Conservation (phyloP, 305 asterid genomes). For the Plantago lanceolata region DNA sequence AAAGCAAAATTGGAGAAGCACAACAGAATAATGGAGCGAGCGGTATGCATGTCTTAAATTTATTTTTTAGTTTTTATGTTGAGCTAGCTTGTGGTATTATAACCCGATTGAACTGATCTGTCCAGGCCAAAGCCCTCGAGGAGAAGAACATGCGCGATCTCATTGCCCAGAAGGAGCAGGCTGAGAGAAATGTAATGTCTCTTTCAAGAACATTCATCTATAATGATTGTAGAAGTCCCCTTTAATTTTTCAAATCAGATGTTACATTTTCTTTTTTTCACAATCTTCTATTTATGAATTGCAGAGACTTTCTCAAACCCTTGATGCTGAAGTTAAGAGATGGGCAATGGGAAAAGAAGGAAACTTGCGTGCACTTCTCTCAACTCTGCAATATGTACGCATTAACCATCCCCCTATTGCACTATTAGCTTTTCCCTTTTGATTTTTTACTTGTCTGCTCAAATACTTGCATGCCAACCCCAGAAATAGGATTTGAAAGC, state of each 20-base stretch:
- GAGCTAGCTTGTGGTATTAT: slow-evolving; percentile 17
- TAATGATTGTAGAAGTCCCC: slow-evolving; percentile 11
- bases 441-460: slow-evolving; percentile 5
- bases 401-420: background rate
- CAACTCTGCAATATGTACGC: slow-evolving; percentile 91
- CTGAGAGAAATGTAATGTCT: slow-evolving; percentile 74
- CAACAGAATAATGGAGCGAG: slow-evolving; percentile 95
- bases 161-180: slow-evolving; percentile 93
- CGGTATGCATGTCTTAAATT: slow-evolving; percentile 45
- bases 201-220: slow-evolving; percentile 16
- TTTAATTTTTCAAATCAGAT: background rate
- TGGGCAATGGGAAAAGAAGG: slow-evolving; percentile 96
- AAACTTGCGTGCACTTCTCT: slow-evolving; percentile 91
- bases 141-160: slow-evolving; percentile 91
- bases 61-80: slow-evolving; percentile 19
- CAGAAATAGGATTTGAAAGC: slow-evolving; percentile 6
- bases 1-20: slow-evolving; percentile 92
- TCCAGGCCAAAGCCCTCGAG: slow-evolving; percentile 92
- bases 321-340: slow-evolving; percentile 88
- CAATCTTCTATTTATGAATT: slow-evolving; percentile 22
- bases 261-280: slow-evolving; percentile 10
- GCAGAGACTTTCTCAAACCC: slow-evolving; percentile 84
- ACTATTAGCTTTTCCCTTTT: background rate
- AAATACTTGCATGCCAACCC: slow-evolving; percentile 18
- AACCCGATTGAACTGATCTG: slow-evolving; percentile 21